A percentile compares a stretch with the other conserved stretches of the same genome.
Conservation (phyloP, 768 basidiomycete genomes). For the Auricularia cornea region DNA sequence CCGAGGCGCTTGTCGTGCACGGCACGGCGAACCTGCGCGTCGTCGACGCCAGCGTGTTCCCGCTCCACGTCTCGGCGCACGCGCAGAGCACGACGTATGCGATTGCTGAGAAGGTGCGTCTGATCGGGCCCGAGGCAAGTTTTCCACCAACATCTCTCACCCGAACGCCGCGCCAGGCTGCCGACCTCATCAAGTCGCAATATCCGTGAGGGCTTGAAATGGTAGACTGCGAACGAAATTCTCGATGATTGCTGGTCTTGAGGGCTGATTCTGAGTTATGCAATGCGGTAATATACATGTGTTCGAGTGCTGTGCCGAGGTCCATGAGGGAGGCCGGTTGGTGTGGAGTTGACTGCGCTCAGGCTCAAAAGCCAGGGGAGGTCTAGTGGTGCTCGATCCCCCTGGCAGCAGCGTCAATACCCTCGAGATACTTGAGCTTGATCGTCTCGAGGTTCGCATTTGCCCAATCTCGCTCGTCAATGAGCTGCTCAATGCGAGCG, state of each 20-base stretch:
- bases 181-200: too few relatives aligned
- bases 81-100: slow-evolving; percentile 41
- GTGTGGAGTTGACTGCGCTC: neutral
- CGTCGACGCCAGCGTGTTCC: slow-evolving; percentile 43
- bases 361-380: neutral
- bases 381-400: slow-evolving; percentile 3
- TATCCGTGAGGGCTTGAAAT: too few relatives aligned
- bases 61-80: slow-evolving; percentile 41
- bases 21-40: slow-evolving; percentile 33
- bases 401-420: slow-evolving; percentile 47
- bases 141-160: too few relatives aligned
- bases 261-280: too few relatives aligned
- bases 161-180: too few relatives aligned
- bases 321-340: too few relatives aligned
- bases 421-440: slow-evolving; percentile 64
- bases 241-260: too few relatives aligned
- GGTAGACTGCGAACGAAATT: too few relatives aligned
- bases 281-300: too few relatives aligned
- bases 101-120: slow-evolving; percentile 39
- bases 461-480: slow-evolving; percentile 47
- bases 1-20: slow-evolving; percentile 11
- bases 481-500: slow-evolving; percentile 35
- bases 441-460: slow-evolving; percentile 51
- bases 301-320: too few relatives aligned
- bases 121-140: too few relatives aligned